Base-by-base conservation (phyloP, 2,329 filamentous ascomycete species). In the Pseudogymnoascus sp. region DNA sequence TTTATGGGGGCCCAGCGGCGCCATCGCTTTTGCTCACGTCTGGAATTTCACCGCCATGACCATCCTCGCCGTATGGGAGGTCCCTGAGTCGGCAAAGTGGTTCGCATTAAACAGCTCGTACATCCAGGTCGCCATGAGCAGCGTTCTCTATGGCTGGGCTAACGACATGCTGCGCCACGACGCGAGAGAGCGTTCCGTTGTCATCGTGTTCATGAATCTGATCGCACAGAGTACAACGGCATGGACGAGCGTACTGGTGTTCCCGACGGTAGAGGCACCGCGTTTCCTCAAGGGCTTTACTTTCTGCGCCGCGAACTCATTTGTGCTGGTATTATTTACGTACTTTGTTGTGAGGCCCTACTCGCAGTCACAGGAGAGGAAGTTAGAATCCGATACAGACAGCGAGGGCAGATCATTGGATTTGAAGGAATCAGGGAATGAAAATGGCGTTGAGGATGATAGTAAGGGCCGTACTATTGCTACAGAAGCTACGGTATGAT, bases 31-130 rank as follows among this genome's bases (percentile, higher is more conserved):
- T 0, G 79, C 0, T 72, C 81, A 0, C 75, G 62, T 67, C 0
- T 81, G 78, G 76, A 84, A 84, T 64, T 75, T 78, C 29, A 75
- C 80, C 35, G 81, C 80, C 0, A 68, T 82, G 29, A 72, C 80
- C n/a, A 81, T 84, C 26, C 72, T 84, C 3, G 74, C 78, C 0
- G 71, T 83, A 8, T 85, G 82, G 83, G 70, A 80, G 15, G 81
- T 85, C 0, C 81, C 81, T 0, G 81, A 84, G 62, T 67, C 75
- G 0, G 79, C 80, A 0, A 73, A 77, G 13, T 84, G 81, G 79
- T 82, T 82, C 60, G 79, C 79, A 0, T 82, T 81, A 64, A 71
- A 74, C 60, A 77, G 73, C 0, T 74, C 71, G 0, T 78, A 76
- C 64, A 73, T 73, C 0, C 72, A 75, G 3, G 75, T 77, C 6